Percentiles rank a stretch among this genome's conserved stretches.
Evolutionary conservation across 805 yeast genomes (phyloP).

Genomic region (Ogataea henricii): DNA sequence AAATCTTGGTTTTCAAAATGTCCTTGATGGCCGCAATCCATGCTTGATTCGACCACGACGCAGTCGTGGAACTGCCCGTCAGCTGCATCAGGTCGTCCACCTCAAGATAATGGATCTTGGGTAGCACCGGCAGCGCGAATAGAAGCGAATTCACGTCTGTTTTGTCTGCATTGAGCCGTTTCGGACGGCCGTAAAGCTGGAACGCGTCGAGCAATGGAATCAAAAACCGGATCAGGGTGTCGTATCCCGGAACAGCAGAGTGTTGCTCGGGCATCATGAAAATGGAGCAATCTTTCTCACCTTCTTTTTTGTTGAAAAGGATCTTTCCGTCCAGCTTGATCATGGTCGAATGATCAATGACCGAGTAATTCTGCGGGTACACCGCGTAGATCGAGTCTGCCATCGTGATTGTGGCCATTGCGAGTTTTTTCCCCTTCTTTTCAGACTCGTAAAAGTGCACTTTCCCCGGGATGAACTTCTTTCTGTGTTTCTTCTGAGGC

Average conservation of each 20-base stretch:
- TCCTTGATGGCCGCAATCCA: conserved; percentile 63
- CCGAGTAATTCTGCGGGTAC: conserved; percentile 82
- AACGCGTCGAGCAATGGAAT: conserved; percentile 78
- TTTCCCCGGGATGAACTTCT: conserved; percentile 59
- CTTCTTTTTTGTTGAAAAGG: conserved; percentile 51
- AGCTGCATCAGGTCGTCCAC: conserved; percentile 57
- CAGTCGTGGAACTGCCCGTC: conserved; percentile 35
- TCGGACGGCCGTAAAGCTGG: conserved; percentile 80
- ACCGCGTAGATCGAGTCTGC: conserved; percentile 82
- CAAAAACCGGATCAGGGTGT: conserved; percentile 78
- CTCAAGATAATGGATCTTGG: conserved; percentile 70
- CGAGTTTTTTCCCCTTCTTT: conserved; percentile 66
- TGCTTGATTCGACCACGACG: conserved; percentile 54
- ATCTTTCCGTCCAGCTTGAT: conserved; percentile 86
- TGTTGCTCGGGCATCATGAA: conserved; percentile 84
- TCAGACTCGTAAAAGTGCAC: conserved; percentile 83
- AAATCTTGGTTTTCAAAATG: conserved; percentile 52
- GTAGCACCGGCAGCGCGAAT: conserved; percentile 83
- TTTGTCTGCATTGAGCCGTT: conserved; percentile 73
- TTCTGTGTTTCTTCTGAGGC: conserved; percentile 48
- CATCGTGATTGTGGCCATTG: conserved; percentile 75
- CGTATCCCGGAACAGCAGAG: conserved; percentile 80
- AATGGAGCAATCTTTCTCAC: conserved; percentile 58
- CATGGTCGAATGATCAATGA: conserved; percentile 86
- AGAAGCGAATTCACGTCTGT: conserved; percentile 62